phyloP scores from a whole-genome alignment of 1,284 basidiomycete genomes.

The Cryptococcus sp. region DNA sequence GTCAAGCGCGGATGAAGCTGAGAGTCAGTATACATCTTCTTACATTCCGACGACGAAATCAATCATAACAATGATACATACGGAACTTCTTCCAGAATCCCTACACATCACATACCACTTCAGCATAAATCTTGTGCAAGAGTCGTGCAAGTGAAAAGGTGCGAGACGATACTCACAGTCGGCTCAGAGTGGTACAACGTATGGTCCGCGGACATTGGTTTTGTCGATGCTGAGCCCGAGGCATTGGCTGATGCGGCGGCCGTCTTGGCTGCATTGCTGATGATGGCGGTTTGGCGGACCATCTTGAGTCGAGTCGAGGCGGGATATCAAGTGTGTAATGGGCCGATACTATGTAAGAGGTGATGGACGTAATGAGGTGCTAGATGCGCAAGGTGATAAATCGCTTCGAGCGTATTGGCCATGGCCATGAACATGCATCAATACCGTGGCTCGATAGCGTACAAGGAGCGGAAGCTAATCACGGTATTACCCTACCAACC shows the following conservation, averaged over 20 bases:
- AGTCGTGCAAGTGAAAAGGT: too few relatives aligned
- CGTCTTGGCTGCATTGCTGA: constrained; percentile 39
- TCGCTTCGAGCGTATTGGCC: too few relatives aligned
- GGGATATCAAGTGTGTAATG: neutral
- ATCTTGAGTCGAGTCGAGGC: constrained; percentile 5
- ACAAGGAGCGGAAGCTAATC: too few relatives aligned
- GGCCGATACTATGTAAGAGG: too few relatives aligned
- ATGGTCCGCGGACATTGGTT: constrained; percentile 65
- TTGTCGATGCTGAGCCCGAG: constrained; percentile 35
- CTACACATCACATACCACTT: constrained; percentile 22
- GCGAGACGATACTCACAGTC: constrained; percentile 56
- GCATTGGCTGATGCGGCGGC: constrained; percentile 1
- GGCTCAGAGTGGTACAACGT: constrained; percentile 84
- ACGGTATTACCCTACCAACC: too few relatives aligned
- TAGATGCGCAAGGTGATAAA: too few relatives aligned
- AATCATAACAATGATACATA: constrained; percentile 53
- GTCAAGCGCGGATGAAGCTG: neutral
- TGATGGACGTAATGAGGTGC: too few relatives aligned
- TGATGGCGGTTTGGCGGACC: constrained; percentile 30
- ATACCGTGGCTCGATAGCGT: too few relatives aligned
- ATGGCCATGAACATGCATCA: too few relatives aligned
- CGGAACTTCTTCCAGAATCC: constrained; percentile 94
- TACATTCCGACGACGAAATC: neutral
- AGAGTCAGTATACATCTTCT: constrained; percentile 3
- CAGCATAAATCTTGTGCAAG: too few relatives aligned